Evolutionary conservation across 148 eudicot species (phyloP).

Genomic region (Persicaria maculosa): DNA sequence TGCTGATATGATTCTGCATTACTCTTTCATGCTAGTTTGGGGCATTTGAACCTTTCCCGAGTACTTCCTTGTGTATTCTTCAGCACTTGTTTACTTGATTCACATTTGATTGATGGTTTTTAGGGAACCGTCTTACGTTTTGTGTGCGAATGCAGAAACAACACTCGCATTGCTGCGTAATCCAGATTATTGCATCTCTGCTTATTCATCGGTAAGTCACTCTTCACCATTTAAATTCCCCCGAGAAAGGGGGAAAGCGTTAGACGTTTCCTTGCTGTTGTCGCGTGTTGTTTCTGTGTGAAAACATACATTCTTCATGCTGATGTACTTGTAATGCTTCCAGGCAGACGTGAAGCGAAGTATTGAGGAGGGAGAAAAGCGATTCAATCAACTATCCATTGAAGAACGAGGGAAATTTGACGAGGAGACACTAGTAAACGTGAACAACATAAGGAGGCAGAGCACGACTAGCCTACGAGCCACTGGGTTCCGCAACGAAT

Average conservation of each 20-base stretch:
- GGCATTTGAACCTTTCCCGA: too few species aligned
- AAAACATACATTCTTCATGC: neutral
- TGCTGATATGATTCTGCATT: too few species aligned
- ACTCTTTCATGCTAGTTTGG: too few species aligned
- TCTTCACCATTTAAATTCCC: neutral
- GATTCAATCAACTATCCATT: slow-evolving; percentile 81
- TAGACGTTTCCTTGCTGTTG: neutral
- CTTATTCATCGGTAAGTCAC: slow-evolving; percentile 80
- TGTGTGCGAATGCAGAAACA: slow-evolving; percentile 54
- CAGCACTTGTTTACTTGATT: too few species aligned
- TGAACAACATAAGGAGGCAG: slow-evolving; percentile 67
- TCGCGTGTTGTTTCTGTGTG: neutral
- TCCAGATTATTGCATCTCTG: slow-evolving; percentile 96
- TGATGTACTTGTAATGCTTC: neutral
- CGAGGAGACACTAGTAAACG: slow-evolving; percentile 95
- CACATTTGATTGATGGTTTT: too few species aligned
- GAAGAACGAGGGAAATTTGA: slow-evolving; percentile 94
- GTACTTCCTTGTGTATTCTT: too few species aligned
- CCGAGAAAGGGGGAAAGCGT: neutral
- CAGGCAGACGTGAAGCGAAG: slow-evolving; percentile 51
- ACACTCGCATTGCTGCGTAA: slow-evolving; percentile 85
- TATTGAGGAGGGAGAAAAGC: slow-evolving; percentile 79
- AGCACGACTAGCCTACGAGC: slow-evolving; percentile 49
- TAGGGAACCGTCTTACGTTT: neutral
- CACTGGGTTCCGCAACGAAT: slow-evolving; percentile 83